Base-by-base conservation (phyloP, 306 rosid genomes). In the Calophaca sinica region DNA sequence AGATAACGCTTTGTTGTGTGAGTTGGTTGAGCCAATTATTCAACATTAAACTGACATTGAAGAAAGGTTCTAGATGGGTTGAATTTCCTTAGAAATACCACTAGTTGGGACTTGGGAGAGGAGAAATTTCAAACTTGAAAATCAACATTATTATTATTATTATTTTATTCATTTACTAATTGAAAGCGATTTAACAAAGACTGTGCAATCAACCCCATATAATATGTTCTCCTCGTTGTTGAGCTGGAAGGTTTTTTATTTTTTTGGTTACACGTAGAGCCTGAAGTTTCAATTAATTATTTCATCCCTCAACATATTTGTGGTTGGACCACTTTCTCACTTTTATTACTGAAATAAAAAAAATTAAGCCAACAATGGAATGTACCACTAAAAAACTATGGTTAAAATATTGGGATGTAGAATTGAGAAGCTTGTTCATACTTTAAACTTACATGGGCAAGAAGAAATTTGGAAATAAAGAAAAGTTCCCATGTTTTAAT, bases 11-110 rank as follows among this genome's bases (percentile, higher is more conserved):
- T 20, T 68, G 48, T 67, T 68, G 9, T 68, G 53, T 41, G 49
- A 31, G 62, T 53, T 81, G 57, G 68, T 41, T 75, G 63, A 35
- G 73, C 73, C 63, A 62, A 68, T 53, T 60, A 78, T 78, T 77
- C 73, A 78, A 73, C 77, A 68, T 61, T 68, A 42, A 62, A 53
- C 46, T 73, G 36, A 68, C 77, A 41, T 26, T 70, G 52, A 66
- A 66, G 41, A 26, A 49, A 60, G 36, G 70, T 66, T 78, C 69
- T 77, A 45, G 77, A 78, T 78, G 41, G 41, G 44, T 68, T 65
- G 70, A 82, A 73, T 77, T 77, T 68, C 78, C n/a, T 50, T 53
- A 2, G 31, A 65, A 66, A 11, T 70, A 73, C 70, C 48, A 59
- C 32, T 59, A 65, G 51, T 68, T 54, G 70, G 59, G 26, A 20